Evolutionary conservation across 2,329 filamentous ascomycete genomes (phyloP).

Genomic region (Aspergillus clavatus): DNA sequence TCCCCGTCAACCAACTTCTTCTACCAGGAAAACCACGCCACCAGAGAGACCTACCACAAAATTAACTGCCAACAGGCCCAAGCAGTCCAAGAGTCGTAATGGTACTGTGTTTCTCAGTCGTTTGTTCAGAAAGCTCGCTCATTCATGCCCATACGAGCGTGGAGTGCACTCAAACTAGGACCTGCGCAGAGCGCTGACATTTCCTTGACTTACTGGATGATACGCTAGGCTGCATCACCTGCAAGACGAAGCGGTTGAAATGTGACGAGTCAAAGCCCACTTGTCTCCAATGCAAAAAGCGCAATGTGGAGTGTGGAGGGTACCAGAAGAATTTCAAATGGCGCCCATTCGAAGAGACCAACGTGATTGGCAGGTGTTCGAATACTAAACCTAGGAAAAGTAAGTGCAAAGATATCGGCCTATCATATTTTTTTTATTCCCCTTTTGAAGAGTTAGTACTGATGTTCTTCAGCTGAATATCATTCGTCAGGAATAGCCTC

Average conservation of each 20-base stretch:
- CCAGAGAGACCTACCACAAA: constrained; percentile 6
- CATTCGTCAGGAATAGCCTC: constrained; percentile 1
- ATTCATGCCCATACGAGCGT: background rate
- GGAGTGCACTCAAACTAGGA: background rate
- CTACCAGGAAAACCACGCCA: constrained; percentile 20
- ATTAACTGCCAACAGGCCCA: constrained; percentile 50
- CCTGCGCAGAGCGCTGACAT: constrained; percentile 27
- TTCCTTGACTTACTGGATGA: constrained; percentile 16
- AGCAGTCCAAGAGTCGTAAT: constrained; percentile 71
- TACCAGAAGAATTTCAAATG: constrained; percentile 75
- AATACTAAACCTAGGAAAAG: constrained; percentile 45
- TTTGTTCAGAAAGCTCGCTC: constrained; percentile 1
- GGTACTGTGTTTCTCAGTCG: constrained; percentile 47
- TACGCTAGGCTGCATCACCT: constrained; percentile 62
- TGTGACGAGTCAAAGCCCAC: constrained; percentile 68
- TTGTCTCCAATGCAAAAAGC: constrained; percentile 61
- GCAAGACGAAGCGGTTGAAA: constrained; percentile 68
- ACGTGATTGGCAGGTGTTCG: constrained; percentile 38
- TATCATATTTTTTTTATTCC: no score
- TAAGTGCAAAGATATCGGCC: constrained; percentile 20
- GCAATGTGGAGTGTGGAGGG: constrained; percentile 62
- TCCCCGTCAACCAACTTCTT: constrained; percentile 25
- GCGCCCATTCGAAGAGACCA: constrained; percentile 64
- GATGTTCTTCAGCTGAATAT: background rate
- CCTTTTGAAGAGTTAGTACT: background rate